phyloP scores from a whole-genome alignment of 169 alveolate species.

The Cryptosporidium tyzzeri region DNA sequence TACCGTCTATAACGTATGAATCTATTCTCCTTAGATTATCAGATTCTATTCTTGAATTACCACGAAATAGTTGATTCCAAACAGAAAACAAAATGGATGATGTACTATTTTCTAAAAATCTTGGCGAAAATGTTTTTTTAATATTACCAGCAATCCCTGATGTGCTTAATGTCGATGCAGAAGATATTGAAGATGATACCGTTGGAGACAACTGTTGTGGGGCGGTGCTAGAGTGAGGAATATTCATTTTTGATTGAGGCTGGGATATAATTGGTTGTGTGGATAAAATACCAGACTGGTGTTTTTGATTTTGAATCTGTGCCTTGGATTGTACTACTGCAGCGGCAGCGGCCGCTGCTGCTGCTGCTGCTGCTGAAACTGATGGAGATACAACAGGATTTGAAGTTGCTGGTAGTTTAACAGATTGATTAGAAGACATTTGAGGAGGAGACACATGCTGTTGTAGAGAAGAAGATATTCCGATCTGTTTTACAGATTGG shows the following conservation, averaged over 20 bases:
- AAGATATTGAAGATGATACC: neutral
- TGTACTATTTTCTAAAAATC: constrained; percentile 63
- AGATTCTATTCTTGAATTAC: neutral
- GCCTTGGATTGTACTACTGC: constrained; percentile 57
- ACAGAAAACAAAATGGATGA: constrained; percentile 46
- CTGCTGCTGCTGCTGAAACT: constrained; percentile 56
- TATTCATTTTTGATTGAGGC: constrained; percentile 15
- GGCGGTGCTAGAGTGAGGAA: neutral
- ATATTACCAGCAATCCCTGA: neutral
- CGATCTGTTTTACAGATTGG: neutral
- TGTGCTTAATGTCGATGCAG: neutral
- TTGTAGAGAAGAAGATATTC: neutral
- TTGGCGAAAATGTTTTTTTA: constrained; percentile 71
- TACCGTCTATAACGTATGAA: constrained; percentile 46
- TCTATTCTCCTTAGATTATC: constrained; percentile 1
- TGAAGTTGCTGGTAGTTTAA: neutral
- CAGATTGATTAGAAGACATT: neutral
- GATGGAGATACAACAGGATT: constrained; percentile 16
- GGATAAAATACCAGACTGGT: neutral
- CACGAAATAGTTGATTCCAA: constrained; percentile 57
- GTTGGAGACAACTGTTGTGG: constrained; percentile 13
- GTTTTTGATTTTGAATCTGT: constrained; percentile 49
- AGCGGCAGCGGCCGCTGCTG: constrained; percentile 71
- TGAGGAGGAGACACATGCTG: neutral
- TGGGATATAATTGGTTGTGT: constrained; percentile 7